Conservation (phyloP, 2,329 filamentous ascomycete genomes). For the Diplodia intermedia region DNA sequence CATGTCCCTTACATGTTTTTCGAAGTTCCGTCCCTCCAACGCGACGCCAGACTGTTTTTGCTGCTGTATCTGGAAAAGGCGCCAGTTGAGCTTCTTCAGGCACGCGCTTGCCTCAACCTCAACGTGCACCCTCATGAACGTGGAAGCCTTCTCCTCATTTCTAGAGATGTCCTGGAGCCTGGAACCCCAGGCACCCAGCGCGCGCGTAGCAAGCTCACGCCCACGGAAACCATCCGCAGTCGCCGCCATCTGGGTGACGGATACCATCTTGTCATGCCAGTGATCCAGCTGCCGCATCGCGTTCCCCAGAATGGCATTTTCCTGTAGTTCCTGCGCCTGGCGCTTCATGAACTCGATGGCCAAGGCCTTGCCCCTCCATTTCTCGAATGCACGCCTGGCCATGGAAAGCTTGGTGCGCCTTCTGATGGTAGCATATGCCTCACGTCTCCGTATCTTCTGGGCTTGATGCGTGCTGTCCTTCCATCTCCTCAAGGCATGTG, state of each 20-base stretch:
- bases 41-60: slow-evolving; percentile 60
- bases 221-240: slow-evolving; percentile 41
- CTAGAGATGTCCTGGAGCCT: slow-evolving; percentile 44
- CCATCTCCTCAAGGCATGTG: slow-evolving; percentile 59
- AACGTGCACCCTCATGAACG: slow-evolving; percentile 55
- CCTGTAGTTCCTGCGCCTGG: slow-evolving; percentile 44
- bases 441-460: slow-evolving; percentile 60
- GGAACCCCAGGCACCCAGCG: slow-evolving; percentile 39
- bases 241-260: slow-evolving; percentile 36
- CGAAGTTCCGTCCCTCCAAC: slow-evolving; percentile 59
- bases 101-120: slow-evolving; percentile 55
- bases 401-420: slow-evolving; percentile 62
- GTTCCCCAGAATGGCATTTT: slow-evolving; percentile 37
- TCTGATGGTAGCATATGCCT: slow-evolving; percentile 62
- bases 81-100: slow-evolving; percentile 65
- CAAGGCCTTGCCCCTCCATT: slow-evolving; percentile 45
- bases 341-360: slow-evolving; percentile 37
- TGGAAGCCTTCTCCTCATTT: slow-evolving; percentile 49
- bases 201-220: slow-evolving; percentile 41
- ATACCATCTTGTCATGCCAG: slow-evolving; percentile 53
- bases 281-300: slow-evolving; percentile 48
- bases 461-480: slow-evolving; percentile 57
- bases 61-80: slow-evolving; percentile 61
- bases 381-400: slow-evolving; percentile 51
- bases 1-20: slow-evolving; percentile 63